phyloP scores from a whole-genome alignment of 768 basidiomycete genomes.

The Suillus sp. region DNA sequence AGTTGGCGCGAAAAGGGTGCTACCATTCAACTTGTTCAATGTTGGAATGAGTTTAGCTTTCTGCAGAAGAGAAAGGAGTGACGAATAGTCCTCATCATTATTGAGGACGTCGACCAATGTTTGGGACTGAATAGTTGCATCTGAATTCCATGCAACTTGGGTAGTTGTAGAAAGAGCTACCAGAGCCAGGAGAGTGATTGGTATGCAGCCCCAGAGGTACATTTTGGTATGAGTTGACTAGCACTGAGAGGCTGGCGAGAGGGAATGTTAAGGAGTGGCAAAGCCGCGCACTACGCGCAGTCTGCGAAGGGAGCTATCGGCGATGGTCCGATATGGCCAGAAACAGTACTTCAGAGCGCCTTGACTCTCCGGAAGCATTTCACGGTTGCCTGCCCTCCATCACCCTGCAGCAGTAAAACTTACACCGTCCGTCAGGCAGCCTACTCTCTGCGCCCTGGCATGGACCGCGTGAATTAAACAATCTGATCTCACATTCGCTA shows the following conservation, averaged over 20 bases:
- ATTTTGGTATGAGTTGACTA: constrained; percentile 20
- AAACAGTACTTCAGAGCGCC: not conserved
- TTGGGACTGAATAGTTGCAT: constrained; percentile 36
- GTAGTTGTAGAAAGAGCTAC: constrained; percentile 18
- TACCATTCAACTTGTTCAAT: constrained; percentile 79
- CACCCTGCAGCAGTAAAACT: constrained; percentile 2
- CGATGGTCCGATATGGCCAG: not conserved
- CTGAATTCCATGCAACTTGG: constrained; percentile 28
- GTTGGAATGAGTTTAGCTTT: constrained; percentile 87
- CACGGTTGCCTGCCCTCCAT: constrained; percentile 4
- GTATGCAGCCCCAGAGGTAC: constrained; percentile 38
- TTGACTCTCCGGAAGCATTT: not conserved
- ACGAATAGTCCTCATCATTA: constrained; percentile 74
- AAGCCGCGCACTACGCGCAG: constrained; percentile 1
- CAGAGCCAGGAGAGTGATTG: constrained; percentile 36
- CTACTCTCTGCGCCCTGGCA: constrained; percentile 1
- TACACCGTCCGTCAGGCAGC: not conserved
- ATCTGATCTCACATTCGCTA: constrained; percentile 10
- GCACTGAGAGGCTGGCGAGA: constrained; percentile 12
- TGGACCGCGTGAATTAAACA: not conserved
- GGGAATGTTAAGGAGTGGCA: not conserved
- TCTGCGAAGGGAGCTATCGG: constrained; percentile 1
- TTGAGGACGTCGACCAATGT: constrained; percentile 82
- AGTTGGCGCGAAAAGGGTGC: constrained; percentile 93
- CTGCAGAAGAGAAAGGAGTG: constrained; percentile 77